Conservation (phyloP, 1,284 basidiomycete species). For the Bjerkandera adusta region DNA sequence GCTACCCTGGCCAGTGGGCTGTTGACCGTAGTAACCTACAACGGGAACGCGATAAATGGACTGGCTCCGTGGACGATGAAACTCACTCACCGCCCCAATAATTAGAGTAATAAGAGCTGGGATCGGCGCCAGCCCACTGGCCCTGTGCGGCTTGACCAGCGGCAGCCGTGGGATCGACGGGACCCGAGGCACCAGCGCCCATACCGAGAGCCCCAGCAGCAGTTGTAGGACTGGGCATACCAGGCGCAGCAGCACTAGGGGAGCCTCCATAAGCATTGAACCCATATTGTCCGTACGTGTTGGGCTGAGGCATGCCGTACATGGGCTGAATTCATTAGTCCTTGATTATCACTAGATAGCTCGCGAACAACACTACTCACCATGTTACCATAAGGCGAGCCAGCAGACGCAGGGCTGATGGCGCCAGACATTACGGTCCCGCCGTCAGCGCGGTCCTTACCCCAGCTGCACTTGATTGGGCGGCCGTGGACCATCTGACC, state of each 20-base stretch:
- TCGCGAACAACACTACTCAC: conserved; percentile 43
- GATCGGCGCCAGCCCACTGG: conserved; percentile 68
- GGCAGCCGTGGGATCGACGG: conserved; percentile 47
- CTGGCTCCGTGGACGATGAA: too few relatives aligned
- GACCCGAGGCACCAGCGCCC: conserved; percentile 53
- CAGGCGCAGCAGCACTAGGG: conserved; percentile 59
- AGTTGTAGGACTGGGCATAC: conserved; percentile 58
- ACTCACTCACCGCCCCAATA: conserved; percentile 77
- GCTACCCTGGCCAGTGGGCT: conserved; percentile 53
- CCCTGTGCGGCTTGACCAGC: conserved; percentile 61
- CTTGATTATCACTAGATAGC: too few relatives aligned
- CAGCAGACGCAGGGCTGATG: conserved; percentile 64
- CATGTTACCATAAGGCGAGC: conserved; percentile 72
- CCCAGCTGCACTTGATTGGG: conserved; percentile 97
- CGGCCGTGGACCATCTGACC: conserved; percentile 95
- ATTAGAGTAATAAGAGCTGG: conserved; percentile 74
- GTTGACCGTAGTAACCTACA: conserved; percentile 76
- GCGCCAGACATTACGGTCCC: conserved; percentile 47
- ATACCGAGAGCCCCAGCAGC: conserved; percentile 50
- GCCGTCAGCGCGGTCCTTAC: conserved; percentile 87
- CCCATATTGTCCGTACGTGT: conserved; percentile 76
- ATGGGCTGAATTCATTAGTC: conserved; percentile 75
- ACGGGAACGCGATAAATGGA: conserved; percentile 3
- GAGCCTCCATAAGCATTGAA: conserved; percentile 74
- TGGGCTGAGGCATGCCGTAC: conserved; percentile 85